Conservation (phyloP, 108 stramenopile species). For the Skeletonema potamos region DNA sequence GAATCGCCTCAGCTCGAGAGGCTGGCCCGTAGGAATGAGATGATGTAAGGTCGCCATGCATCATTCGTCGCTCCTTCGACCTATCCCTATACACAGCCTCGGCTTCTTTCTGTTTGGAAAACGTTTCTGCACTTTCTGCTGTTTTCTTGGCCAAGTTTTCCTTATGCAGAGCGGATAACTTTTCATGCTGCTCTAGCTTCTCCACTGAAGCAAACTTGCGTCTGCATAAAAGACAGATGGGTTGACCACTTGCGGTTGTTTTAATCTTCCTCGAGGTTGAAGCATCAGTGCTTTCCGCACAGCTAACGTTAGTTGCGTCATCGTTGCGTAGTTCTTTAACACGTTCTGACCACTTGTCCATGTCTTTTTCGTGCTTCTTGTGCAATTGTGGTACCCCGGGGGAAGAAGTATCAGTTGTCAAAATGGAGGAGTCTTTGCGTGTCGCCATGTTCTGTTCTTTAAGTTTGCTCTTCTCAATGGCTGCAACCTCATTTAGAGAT, state of each 20-base stretch:
- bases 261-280: conserved; percentile 24
- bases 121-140: conserved; percentile 3
- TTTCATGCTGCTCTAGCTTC: conserved; percentile 72
- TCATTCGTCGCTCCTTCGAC: conserved; percentile 47
- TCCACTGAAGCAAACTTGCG: conserved; percentile 73
- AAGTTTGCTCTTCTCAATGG: conserved; percentile 34
- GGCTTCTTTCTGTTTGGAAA: background rate
- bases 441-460: conserved; percentile 19
- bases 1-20: conserved; percentile 29
- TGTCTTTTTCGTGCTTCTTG: conserved; percentile 64
- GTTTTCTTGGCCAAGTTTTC: conserved; percentile 62
- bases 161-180: conserved; percentile 73
- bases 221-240: conserved; percentile 73
- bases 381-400: conserved; percentile 34
- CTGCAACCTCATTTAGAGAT: conserved; percentile 10
- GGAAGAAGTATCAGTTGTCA: conserved; percentile 6
- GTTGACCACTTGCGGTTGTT: conserved; percentile 64
- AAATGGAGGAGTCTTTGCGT: conserved; percentile 17
- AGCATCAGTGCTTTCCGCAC: background rate
- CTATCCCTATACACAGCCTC: conserved; percentile 38
- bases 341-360: conserved; percentile 76
- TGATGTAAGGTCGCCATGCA: conserved; percentile 21
- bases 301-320: background rate
- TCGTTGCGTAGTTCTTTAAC: conserved; percentile 51
- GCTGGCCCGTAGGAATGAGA: conserved; percentile 10